Evolutionary conservation across 2,329 filamentous ascomycete genomes (phyloP).

Genomic region (Aspergillus ruber): DNA sequence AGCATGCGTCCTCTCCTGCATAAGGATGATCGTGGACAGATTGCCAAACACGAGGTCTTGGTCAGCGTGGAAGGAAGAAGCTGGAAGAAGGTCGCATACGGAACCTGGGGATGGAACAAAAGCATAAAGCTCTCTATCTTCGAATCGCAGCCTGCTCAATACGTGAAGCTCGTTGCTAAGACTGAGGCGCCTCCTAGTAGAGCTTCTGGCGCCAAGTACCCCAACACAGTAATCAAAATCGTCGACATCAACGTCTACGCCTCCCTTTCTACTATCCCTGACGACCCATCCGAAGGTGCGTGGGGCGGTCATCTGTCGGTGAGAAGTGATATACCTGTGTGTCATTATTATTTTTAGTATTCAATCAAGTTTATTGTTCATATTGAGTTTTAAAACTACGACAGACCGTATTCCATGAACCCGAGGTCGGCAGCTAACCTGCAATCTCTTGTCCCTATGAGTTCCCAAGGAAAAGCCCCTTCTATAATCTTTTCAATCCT

Average conservation of each 20-base stretch:
- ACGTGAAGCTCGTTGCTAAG: slow-evolving; percentile 10
- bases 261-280: slow-evolving; percentile 6
- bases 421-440: too few relatives aligned
- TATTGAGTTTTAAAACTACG: too few relatives aligned
- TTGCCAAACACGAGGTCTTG: slow-evolving; percentile 11
- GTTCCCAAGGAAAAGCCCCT: too few relatives aligned
- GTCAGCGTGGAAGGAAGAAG: slow-evolving; percentile 3
- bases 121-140: slow-evolving; percentile 15
- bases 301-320: too few relatives aligned
- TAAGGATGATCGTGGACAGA: slow-evolving; percentile 6
- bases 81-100: slow-evolving; percentile 15
- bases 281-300: slow-evolving; percentile 12
- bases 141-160: slow-evolving; percentile 9
- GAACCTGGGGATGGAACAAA: slow-evolving; percentile 15
- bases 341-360: too few relatives aligned
- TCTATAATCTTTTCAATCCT: too few relatives aligned
- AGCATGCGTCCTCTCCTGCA: slow-evolving; percentile 11
- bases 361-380: too few relatives aligned
- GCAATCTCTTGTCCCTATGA: too few relatives aligned
- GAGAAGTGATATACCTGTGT: too few relatives aligned
- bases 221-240: slow-evolving; percentile 6
- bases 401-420: too few relatives aligned
- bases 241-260: slow-evolving; percentile 9
- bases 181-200: slow-evolving; percentile 9
- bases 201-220: background rate